These are phyloP conservation scores for Globisporangium viniferum DNA, from an alignment of 352 stramenopile species.

Conservation along the genomic window DNA sequence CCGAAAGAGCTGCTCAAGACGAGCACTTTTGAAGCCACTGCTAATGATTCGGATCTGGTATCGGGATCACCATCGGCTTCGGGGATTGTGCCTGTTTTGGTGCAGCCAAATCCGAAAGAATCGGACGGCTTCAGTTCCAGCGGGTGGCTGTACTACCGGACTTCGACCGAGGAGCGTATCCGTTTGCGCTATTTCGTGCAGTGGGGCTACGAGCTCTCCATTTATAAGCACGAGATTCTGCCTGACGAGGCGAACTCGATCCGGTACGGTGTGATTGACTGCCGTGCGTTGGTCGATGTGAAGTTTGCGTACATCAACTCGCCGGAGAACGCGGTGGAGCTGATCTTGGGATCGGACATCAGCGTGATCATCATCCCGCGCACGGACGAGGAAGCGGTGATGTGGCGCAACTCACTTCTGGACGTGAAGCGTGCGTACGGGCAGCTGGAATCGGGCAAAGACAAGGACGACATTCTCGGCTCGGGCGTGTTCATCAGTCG, in stretches of 20 bases:
- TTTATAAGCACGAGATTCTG: conserved; percentile 88
- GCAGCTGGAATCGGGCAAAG: conserved; percentile 67
- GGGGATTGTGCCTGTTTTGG: conserved; percentile 18
- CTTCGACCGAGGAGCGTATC: conserved; percentile 76
- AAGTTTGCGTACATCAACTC: conserved; percentile 83
- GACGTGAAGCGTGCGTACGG: conserved; percentile 84
- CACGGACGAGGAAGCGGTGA: conserved; percentile 81
- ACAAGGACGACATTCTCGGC: conserved; percentile 72
- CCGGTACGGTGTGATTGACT: conserved; percentile 86
- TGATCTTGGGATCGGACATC: conserved; percentile 72
- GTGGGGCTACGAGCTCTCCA: conserved; percentile 85
- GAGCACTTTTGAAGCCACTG: conserved; percentile 61
- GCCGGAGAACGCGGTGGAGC: conserved; percentile 80
- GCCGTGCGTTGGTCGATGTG: conserved; percentile 75
- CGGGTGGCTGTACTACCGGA: conserved; percentile 86
- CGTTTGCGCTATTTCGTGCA: conserved; percentile 86
- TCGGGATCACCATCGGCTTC: conserved; percentile 5
- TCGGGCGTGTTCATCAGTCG: conserved; percentile 81
- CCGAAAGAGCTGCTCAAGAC: conserved; percentile 85
- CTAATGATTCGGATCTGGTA: conserved; percentile 40
- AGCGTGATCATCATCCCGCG: conserved; percentile 82
- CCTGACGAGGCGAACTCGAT: conserved; percentile 75
- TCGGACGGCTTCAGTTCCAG: conserved; percentile 57
- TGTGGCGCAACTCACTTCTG: conserved; percentile 77
- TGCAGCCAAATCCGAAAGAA: conserved; percentile 8